Evolutionary conservation across 306 rosid genomes (phyloP).

Genomic region (Rubus parviflorus): DNA sequence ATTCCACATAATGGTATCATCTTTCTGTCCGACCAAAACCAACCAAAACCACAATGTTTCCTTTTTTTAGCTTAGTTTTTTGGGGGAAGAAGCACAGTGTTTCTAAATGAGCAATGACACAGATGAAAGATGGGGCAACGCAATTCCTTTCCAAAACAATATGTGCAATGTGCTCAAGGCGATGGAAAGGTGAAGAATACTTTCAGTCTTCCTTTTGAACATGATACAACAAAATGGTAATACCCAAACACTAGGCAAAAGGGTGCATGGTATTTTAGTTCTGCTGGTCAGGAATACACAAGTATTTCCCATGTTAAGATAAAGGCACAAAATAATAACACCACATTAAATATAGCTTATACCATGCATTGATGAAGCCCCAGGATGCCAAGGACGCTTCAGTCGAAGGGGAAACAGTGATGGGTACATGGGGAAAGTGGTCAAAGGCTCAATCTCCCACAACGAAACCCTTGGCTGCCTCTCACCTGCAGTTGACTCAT

Average conservation of each 20-base stretch:
- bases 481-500: slow-evolving; percentile 86
- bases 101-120: neutral
- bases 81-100: neutral
- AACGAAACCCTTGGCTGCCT: slow-evolving; percentile 83
- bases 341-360: slow-evolving; percentile 20
- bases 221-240: neutral
- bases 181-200: neutral
- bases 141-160: neutral
- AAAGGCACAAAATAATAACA: neutral
- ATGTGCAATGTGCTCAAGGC: neutral
- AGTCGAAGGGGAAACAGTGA: slow-evolving; percentile 80
- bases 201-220: neutral
- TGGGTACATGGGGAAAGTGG: slow-evolving; percentile 90
- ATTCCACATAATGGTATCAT: neutral
- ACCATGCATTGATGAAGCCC: slow-evolving; percentile 72
- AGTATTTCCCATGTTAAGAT: neutral
- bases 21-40: neutral
- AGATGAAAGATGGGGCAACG: neutral
- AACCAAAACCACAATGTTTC: neutral
- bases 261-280: neutral
- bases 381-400: slow-evolving; percentile 90
- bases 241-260: neutral
- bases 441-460: slow-evolving; percentile 94
- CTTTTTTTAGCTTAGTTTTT: neutral
- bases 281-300: neutral